Base-by-base conservation (phyloP, 371 early-diverging fungal species). In the Mucor racemosus region DNA sequence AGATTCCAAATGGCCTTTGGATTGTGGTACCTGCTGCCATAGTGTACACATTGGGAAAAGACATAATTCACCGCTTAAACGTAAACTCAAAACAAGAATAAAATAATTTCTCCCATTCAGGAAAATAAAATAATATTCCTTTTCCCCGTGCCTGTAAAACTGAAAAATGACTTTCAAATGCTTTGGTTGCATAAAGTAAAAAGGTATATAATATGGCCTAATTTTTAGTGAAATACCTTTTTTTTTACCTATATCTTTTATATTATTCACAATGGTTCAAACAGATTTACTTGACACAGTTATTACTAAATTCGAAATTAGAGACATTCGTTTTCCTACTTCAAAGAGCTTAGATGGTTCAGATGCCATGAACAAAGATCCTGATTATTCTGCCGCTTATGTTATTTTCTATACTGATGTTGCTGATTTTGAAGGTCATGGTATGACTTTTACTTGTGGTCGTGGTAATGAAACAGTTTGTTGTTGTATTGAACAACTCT, bases 301-400 rank as follows among this genome's bases (percentile, higher is more conserved):
- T 39, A 84, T 84, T 36, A 76, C 77, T 36, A 67, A 64, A 33
- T 84, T 79, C 41, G 78, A 84, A 75, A 73, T 80, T 21, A 73
- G 68, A 53, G 84, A 84, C 66, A 79, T 84, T 35, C 84, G 84
- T 55, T 84, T 84, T 64, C 84, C 84, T 41, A 84, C 84, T 15
- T 81, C 81, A 0, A 75, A 76, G 34, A 65, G 69, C 26, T 66
- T 80, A 38, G 81, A 81, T 68, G 84, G 84, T 35, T 84, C 84
- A 9, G 84, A 84, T 73, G 84, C 84, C 46, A 84, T 84, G 84
- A 84, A 80, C 72, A 80, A 79, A 65, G 81, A 84, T 33, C 84
- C 84, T 57, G 84, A 84, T 62, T 84, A 84, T 39, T 84, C 84
- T 48, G 84, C 84, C 41, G 84, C 84, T 26, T 84, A 84, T 61